Base-by-base conservation (phyloP, 2,329 filamentous ascomycete genomes). In the Penicillium nordicum region DNA sequence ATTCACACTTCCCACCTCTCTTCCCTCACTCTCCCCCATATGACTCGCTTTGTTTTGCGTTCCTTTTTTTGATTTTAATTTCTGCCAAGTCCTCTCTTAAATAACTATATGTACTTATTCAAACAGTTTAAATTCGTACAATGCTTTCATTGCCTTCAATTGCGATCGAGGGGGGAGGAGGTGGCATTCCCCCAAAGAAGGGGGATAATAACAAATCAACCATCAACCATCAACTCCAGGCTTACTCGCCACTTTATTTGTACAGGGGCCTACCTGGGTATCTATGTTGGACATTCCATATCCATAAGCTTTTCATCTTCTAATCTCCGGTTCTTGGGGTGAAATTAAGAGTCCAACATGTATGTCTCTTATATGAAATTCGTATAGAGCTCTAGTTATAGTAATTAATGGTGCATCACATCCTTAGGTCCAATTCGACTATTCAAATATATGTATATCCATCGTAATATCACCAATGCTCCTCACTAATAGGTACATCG, bases 401-500 rank as follows among this genome's bases (percentile, higher is more conserved):
- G 3, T 12, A 23, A n/a, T 12, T 12, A 23, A n/a, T 12, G 9
- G 12, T 7, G 6, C 10, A n/a, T 16, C 10, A 25, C 44, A 25
- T n/a, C 14, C 30, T 23, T 21, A 5, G 30, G 5, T 5, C 5
- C 3, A n/a, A 7, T 23, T 46, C 18, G 7, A 16, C 8, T 23
- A 30, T 10, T 37, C n/a, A 25, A 6, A 30, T 29, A 14, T 6
- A 43, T 27, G 3, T 11, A 9, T 23, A n/a, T 43, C 12, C 29
- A 29, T 45, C 9, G 16, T 44, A 29, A 8, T 3, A 37, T 52
- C n/a, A 52, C 50, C 50, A 52, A 30, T 52, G 50, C 59, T 67
- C 58, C 50, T 72, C 67, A 27, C 67, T 62, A 55, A 76, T 74
- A 23, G 53, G 21, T 18, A 69, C 73, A 25, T 74, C 68, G 45